These are phyloP conservation scores for Neurospora sp. DNA, from an alignment of 495 filamentous ascomycete species.

Conservation along the genomic window DNA sequence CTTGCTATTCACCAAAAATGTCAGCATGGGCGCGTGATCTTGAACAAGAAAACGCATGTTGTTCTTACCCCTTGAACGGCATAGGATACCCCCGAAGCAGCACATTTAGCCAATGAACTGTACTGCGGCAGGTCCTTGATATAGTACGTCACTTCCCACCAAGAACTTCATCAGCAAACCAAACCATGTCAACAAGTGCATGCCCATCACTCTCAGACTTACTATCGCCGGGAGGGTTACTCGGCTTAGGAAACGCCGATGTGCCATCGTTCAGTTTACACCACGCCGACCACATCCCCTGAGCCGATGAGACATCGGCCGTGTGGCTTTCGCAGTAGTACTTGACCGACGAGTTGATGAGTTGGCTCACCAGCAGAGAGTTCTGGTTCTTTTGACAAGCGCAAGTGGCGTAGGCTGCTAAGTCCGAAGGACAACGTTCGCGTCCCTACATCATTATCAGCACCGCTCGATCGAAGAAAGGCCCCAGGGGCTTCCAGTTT, in stretches of 20 bases:
- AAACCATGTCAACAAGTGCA: neutral
- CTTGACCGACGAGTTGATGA: constrained; percentile 32
- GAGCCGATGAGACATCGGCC: constrained; percentile 35
- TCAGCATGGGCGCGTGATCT: constrained; percentile 1
- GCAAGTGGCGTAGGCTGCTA: constrained; percentile 33
- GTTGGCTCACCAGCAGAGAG: constrained; percentile 23
- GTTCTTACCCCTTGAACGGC: constrained; percentile 27
- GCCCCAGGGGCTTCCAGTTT: neutral
- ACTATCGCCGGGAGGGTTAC: constrained; percentile 36
- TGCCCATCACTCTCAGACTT: constrained; percentile 1
- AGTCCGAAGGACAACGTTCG: constrained; percentile 26
- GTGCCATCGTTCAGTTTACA: constrained; percentile 37
- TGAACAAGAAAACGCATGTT: neutral
- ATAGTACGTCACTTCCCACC: constrained; percentile 34
- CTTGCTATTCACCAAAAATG: constrained; percentile 17
- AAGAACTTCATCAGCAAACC: constrained; percentile 1
- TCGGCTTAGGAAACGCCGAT: constrained; percentile 31
- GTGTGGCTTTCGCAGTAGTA: constrained; percentile 27
- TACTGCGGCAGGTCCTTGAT: constrained; percentile 38
- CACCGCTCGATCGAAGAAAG: neutral
- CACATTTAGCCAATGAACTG: constrained; percentile 33
- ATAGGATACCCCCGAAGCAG: constrained; percentile 29
- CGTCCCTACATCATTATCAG: constrained; percentile 11
- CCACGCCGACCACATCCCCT: constrained; percentile 38
- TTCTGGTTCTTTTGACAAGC: constrained; percentile 39